Evolutionary conservation across 495 filamentous ascomycete genomes (phyloP).

Genomic region (Xylaria flabelliformis): DNA sequence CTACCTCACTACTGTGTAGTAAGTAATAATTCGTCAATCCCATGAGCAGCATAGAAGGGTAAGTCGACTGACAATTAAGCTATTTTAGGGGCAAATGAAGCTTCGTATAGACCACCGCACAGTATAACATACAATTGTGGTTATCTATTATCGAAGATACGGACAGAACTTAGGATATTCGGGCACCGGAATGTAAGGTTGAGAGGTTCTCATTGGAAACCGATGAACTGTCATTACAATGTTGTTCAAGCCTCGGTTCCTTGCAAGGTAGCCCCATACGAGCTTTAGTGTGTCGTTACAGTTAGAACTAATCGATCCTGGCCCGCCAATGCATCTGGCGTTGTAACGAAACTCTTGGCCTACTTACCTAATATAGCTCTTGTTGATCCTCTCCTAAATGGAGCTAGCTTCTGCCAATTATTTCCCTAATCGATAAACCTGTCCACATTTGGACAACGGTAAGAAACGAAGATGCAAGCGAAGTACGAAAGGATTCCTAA

Average conservation of each 20-base stretch:
- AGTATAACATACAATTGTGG: neutral
- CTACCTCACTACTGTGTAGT: neutral
- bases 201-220: neutral
- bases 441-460: slow-evolving; percentile 5
- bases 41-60: neutral
- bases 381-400: neutral
- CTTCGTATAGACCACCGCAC: neutral
- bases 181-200: neutral
- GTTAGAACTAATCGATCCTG: neutral
- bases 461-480: neutral
- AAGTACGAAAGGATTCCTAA: neutral
- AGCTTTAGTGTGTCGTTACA: neutral
- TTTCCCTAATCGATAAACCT: slow-evolving; percentile 7
- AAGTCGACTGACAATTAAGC: neutral
- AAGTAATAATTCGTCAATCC: neutral
- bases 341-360: neutral
- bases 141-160: neutral
- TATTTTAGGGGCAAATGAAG: neutral
- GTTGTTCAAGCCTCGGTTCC: neutral
- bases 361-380: neutral
- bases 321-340: neutral
- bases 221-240: neutral
- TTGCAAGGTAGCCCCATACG: neutral
- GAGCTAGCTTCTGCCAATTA: slow-evolving; percentile 17
- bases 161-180: neutral